phyloP scores from a whole-genome alignment of 2,329 filamentous ascomycete genomes.

The Pseudogymnoascus sp. region DNA sequence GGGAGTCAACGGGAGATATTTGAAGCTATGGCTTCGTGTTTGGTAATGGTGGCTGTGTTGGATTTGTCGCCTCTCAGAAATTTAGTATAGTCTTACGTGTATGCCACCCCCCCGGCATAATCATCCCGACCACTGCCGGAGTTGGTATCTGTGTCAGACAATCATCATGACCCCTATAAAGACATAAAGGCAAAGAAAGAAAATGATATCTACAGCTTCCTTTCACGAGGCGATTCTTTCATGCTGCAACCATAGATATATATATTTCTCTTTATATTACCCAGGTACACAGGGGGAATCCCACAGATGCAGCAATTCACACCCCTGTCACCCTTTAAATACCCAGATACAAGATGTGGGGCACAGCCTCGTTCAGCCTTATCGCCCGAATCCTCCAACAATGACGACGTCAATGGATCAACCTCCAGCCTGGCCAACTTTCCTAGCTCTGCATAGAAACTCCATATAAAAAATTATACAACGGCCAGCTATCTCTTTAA shows the following conservation, averaged over 20 bases:
- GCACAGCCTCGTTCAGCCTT: conserved; percentile 2
- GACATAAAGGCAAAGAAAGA: not conserved
- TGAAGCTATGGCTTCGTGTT: not conserved
- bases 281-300: not conserved
- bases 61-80: not conserved
- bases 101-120: not conserved
- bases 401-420: conserved; percentile 1
- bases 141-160: not conserved
- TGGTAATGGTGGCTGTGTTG: conserved; percentile 2
- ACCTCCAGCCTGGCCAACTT: not conserved
- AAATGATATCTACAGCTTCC: not conserved
- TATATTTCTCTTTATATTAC: not conserved
- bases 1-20: not conserved
- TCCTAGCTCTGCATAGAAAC: not conserved
- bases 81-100: not conserved
- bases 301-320: not conserved
- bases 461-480: not conserved
- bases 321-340: not conserved
- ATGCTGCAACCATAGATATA: not conserved
- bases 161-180: not conserved
- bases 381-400: not conserved
- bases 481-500: not conserved
- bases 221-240: not conserved
- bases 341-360: not conserved
- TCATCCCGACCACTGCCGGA: not conserved